Conservation (phyloP, 345 rosid genomes). For the Melastoma malabathricum region DNA sequence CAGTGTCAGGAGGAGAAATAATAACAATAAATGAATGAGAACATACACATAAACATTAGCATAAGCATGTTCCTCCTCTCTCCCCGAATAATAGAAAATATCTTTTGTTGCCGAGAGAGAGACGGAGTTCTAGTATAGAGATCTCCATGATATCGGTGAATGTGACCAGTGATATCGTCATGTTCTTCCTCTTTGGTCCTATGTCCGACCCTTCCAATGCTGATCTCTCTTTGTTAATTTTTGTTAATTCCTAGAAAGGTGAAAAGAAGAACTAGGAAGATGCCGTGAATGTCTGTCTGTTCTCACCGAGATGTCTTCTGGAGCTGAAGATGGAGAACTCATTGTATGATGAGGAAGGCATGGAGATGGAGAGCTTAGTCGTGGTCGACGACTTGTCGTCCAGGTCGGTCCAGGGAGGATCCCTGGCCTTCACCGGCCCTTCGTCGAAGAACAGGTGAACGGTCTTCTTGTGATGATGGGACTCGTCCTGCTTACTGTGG, state of each 20-base stretch:
- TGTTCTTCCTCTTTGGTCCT: too few species aligned
- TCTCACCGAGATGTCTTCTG: conserved; percentile 26
- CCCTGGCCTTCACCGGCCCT: conserved; percentile 52
- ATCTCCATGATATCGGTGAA: too few species aligned
- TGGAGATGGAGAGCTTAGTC: conserved; percentile 53
- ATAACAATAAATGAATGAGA: background rate
- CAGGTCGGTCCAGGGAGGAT: conserved; percentile 35
- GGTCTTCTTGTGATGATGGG: conserved; percentile 31
- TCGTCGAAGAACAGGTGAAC: conserved; percentile 85
- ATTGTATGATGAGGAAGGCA: conserved; percentile 40
- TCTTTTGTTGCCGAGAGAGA: too few species aligned
- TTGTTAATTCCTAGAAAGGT: too few species aligned
- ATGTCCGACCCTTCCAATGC: too few species aligned
- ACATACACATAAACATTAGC: too few species aligned
- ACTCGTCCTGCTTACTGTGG: conserved; percentile 26
- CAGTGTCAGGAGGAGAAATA: background rate
- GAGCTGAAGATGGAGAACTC: conserved; percentile 43
- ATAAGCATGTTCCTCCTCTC: too few species aligned
- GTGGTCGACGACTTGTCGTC: conserved; percentile 50
- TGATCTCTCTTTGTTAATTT: too few species aligned
- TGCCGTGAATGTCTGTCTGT: background rate
- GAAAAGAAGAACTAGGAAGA: background rate
- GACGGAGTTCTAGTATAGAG: too few species aligned
- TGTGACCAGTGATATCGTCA: too few species aligned
- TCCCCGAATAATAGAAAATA: too few species aligned